Conservation (phyloP, 306 rosid genomes). For the Cicer chorassanicum region DNA sequence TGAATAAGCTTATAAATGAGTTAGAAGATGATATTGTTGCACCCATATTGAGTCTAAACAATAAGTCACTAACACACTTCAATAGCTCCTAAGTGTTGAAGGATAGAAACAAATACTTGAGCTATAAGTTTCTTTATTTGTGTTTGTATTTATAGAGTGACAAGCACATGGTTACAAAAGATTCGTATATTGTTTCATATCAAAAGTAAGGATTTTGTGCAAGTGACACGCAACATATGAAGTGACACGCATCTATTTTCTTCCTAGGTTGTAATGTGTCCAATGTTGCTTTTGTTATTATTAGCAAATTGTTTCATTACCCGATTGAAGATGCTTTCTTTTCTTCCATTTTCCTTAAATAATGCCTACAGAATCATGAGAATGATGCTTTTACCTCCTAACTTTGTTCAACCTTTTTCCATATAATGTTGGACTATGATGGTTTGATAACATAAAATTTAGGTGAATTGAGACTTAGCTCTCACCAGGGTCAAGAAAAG, state of each 20-base stretch:
- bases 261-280: background rate
- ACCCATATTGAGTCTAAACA: slow-evolving; percentile 39
- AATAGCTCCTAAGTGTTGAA: background rate
- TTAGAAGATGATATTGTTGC: slow-evolving; percentile 55
- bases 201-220: slow-evolving; percentile 48
- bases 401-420: too few relatives aligned
- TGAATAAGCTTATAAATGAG: slow-evolving; percentile 60
- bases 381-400: slow-evolving; percentile 26
- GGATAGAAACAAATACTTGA: background rate
- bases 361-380: slow-evolving; percentile 39
- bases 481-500: too few relatives aligned
- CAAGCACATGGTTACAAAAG: slow-evolving; percentile 8
- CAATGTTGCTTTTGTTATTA: background rate
- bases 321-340: slow-evolving; percentile 42
- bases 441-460: too few relatives aligned
- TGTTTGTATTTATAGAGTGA: slow-evolving; percentile 53
- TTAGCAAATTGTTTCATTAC: slow-evolving; percentile 6
- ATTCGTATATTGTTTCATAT: background rate
- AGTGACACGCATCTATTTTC: slow-evolving; percentile 37
- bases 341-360: slow-evolving; percentile 17
- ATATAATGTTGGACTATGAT: too few relatives aligned
- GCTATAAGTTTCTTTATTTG: background rate
- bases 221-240: slow-evolving; percentile 38
- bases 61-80: background rate
- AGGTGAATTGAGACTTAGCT: too few relatives aligned